A percentile compares a stretch with the other conserved stretches of the same genome.
Evolutionary conservation across 768 basidiomycete species (phyloP).

Genomic region (Pisolithus albus): DNA sequence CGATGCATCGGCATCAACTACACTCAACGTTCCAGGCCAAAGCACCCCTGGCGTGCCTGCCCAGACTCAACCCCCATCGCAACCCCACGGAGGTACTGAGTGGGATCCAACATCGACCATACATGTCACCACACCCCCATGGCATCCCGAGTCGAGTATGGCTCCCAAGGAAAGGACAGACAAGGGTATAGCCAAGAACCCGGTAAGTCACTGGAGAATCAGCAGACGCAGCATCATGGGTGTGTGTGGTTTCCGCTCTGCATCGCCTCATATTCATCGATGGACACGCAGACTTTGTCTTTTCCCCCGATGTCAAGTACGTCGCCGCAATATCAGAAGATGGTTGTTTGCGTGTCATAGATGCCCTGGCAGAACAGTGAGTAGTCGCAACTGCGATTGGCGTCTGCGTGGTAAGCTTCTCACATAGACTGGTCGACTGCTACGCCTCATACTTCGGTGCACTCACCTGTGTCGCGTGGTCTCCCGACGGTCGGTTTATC

Average conservation of each 20-base stretch:
- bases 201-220: slow-evolving; percentile 86
- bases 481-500: slow-evolving; percentile 91
- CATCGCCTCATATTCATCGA: slow-evolving; percentile 1
- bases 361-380: slow-evolving; percentile 80
- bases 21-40: slow-evolving; percentile 6
- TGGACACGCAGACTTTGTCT: slow-evolving; percentile 64
- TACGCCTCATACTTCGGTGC: slow-evolving; percentile 95
- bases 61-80: slow-evolving; percentile 22
- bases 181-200: slow-evolving; percentile 73
- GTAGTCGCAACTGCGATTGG: slow-evolving; percentile 15
- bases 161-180: slow-evolving; percentile 38
- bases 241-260: slow-evolving; percentile 25
- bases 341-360: slow-evolving; percentile 84
- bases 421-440: slow-evolving; percentile 76
- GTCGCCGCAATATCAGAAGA: slow-evolving; percentile 91
- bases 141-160: slow-evolving; percentile 55
- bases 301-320: slow-evolving; percentile 88
- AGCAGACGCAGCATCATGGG: slow-evolving; percentile 68
- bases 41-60: slow-evolving; percentile 17
- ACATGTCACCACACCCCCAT: slow-evolving; percentile 77
- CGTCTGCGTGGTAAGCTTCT: not conserved
- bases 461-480: slow-evolving; percentile 88
- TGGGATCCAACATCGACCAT: slow-evolving; percentile 78
- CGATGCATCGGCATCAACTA: slow-evolving; percentile 20
- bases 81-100: slow-evolving; percentile 32